Percentiles rank a stretch among this genome's conserved stretches.
Evolutionary conservation across 805 yeast genomes (phyloP).

Genomic region (Ogataea sp.): DNA sequence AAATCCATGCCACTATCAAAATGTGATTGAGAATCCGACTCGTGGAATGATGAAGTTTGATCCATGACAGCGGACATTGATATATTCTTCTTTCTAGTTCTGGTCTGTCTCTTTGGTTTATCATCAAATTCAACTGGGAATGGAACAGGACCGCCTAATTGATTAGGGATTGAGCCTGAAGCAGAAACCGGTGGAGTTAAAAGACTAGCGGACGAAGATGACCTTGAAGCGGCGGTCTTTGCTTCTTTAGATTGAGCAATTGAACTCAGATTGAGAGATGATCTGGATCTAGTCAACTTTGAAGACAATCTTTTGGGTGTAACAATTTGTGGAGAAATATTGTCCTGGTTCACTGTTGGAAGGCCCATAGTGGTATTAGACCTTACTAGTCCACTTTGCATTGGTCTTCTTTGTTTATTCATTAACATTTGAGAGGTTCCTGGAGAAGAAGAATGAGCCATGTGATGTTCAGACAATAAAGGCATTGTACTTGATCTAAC

Average conservation of each 20-base stretch:
- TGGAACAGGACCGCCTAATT: not conserved
- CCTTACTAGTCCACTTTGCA: not conserved
- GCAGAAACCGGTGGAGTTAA: constrained; percentile 5
- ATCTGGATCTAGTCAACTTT: constrained; percentile 33
- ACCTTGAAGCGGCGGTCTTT: constrained; percentile 19
- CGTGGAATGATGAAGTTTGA: no score
- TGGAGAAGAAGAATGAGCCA: not conserved
- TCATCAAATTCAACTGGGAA: not conserved
- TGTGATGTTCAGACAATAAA: not conserved
- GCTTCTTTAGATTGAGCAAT: constrained; percentile 33
- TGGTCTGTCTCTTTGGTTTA: constrained; percentile 11
- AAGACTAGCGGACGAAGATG: constrained; percentile 1
- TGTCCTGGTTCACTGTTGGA: not conserved
- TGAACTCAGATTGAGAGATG: constrained; percentile 47
- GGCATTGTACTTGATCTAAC: not conserved
- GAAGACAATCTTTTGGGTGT: not conserved
- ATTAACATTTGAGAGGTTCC: not conserved
- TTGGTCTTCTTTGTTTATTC: not conserved
- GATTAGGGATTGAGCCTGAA: not conserved
- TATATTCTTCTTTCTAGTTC: constrained; percentile 8
- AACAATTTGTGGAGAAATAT: not conserved
- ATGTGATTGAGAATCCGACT: no score
- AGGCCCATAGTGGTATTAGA: constrained; percentile 1
- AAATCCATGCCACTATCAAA: no score
- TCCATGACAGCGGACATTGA: no score